Evolutionary conservation across 2,329 filamentous ascomycete species (phyloP).

Genomic region (Onygena corvina): DNA sequence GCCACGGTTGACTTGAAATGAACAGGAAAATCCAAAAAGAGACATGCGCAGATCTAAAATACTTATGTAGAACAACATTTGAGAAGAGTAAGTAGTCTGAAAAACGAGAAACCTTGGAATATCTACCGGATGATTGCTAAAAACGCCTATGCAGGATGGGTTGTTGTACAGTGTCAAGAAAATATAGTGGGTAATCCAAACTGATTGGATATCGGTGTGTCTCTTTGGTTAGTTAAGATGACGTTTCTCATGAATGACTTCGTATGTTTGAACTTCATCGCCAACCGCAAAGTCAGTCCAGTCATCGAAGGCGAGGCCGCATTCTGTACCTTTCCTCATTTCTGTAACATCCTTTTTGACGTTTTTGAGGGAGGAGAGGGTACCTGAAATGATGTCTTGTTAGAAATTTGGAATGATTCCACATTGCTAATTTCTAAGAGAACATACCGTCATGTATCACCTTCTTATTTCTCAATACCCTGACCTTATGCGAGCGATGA

Average conservation of each 20-base stretch:
- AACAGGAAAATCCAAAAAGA: not conserved
- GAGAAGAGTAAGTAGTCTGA: too few species aligned
- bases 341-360: constrained; percentile 83
- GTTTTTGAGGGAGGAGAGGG: constrained; percentile 71
- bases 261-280: constrained; percentile 79
- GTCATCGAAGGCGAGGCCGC: constrained; percentile 70
- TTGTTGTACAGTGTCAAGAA: too few species aligned
- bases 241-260: constrained; percentile 63
- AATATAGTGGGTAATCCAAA: too few species aligned
- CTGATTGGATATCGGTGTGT: too few species aligned
- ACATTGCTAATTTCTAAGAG: not conserved
- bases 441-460: constrained; percentile 69
- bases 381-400: constrained; percentile 43
- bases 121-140: too few species aligned
- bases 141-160: too few species aligned
- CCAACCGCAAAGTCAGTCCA: constrained; percentile 70
- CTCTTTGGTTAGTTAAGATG: constrained; percentile 22
- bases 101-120: too few species aligned
- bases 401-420: not conserved
- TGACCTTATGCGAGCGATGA: constrained; percentile 50
- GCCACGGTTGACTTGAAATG: not conserved
- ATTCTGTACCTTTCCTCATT: constrained; percentile 88
- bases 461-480: constrained; percentile 58
- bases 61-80: too few species aligned
- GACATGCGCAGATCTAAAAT: too few species aligned